phyloP scores from a whole-genome alignment of 1,284 basidiomycete species.

The Irpex lacteus region DNA sequence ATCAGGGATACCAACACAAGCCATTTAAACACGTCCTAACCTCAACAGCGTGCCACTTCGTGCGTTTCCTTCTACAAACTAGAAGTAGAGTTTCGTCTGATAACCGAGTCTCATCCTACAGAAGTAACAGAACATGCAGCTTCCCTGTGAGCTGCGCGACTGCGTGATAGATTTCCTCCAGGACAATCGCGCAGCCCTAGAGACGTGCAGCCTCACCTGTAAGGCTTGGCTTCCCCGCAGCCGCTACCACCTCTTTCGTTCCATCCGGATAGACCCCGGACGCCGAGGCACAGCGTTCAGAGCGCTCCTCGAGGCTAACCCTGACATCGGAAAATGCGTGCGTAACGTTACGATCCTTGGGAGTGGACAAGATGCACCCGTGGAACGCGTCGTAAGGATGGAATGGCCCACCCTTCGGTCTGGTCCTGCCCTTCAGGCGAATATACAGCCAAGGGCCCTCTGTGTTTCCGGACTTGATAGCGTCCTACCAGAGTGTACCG shows the following conservation, averaged over 20 bases:
- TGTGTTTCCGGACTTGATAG: slow-evolving; percentile 10
- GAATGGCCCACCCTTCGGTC: slow-evolving; percentile 21
- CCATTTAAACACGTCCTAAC: background rate
- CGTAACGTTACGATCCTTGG: slow-evolving; percentile 22
- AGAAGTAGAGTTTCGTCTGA: background rate
- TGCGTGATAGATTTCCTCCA: slow-evolving; percentile 29
- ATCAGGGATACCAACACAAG: background rate
- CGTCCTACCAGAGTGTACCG: slow-evolving; percentile 13
- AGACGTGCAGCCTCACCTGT: slow-evolving; percentile 32
- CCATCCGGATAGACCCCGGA: slow-evolving; percentile 17
- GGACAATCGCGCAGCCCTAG: slow-evolving; percentile 25
- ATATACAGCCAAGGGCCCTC: background rate
- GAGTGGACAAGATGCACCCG: slow-evolving; percentile 2
- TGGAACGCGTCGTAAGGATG: slow-evolving; percentile 8
- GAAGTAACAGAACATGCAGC: background rate
- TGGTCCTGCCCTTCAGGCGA: background rate
- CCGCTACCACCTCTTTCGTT: slow-evolving; percentile 31
- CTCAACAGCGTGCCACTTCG: background rate
- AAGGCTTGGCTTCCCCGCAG: slow-evolving; percentile 33
- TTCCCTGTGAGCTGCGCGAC: slow-evolving; percentile 33
- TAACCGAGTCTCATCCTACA: background rate
- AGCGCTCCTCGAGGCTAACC: slow-evolving; percentile 13
- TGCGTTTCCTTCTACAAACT: background rate
- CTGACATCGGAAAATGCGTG: slow-evolving; percentile 15
- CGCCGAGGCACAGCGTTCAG: slow-evolving; percentile 17